These are phyloP conservation scores for Rosa chinensis DNA, from an alignment of 306 rosid species.

Conservation along the genomic window DNA sequence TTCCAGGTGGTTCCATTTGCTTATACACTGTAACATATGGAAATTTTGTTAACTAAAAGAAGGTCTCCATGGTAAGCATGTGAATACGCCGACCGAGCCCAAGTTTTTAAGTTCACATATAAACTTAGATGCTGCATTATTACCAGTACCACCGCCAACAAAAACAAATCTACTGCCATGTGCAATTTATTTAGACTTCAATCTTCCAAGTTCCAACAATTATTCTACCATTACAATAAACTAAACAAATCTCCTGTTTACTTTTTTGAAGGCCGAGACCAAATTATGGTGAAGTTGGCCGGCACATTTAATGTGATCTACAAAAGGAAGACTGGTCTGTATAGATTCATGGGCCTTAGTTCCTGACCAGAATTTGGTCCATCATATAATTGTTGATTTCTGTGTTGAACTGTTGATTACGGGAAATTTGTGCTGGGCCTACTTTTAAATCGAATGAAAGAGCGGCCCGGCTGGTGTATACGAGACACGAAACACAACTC, in stretches of 20 bases:
- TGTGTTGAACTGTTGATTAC: too few relatives aligned
- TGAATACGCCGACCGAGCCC: not conserved
- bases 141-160: not conserved
- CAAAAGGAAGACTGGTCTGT: too few relatives aligned
- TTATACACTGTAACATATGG: not conserved
- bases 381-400: not conserved
- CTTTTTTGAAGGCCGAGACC: not conserved
- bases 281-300: not conserved
- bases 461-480: too few relatives aligned
- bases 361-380: not conserved
- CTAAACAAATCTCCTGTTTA: not conserved
- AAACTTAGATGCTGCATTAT: slow-evolving; percentile 2
- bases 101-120: not conserved
- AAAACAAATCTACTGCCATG: not conserved
- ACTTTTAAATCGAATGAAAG: not conserved
- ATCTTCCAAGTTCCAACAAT: not conserved
- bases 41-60: not conserved
- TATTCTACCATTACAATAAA: not conserved
- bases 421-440: not conserved
- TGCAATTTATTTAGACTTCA: not conserved
- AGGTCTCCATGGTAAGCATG: not conserved
- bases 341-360: not conserved
- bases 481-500: too few relatives aligned
- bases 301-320: too few relatives aligned
- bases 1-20: not conserved